Percentiles rank a stretch among this genome's conserved stretches.
Evolutionary conservation across 495 filamentous ascomycete species (phyloP).

Genomic region (Penicillium cataractarum): DNA sequence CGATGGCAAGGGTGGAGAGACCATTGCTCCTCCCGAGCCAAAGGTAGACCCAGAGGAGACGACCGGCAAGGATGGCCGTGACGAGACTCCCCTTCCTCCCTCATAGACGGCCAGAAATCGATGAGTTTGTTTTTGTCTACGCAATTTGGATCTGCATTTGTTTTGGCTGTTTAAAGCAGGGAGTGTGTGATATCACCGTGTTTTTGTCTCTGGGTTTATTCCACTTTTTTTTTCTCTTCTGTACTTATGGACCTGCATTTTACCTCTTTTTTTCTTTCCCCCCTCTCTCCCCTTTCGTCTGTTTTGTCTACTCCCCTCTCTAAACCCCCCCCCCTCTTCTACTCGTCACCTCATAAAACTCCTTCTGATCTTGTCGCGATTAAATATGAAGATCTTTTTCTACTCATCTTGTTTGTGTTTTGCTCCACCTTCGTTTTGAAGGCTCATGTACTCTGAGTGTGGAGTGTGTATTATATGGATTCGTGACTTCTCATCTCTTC

Average conservation of each 20-base stretch:
- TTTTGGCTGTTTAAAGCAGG: constrained; percentile 21
- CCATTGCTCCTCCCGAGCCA: constrained; percentile 63
- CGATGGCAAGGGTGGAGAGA: constrained; percentile 50
- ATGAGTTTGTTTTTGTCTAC: constrained; percentile 20
- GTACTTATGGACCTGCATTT: constrained; percentile 44
- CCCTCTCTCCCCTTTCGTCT: constrained; percentile 21
- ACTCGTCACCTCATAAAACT: constrained; percentile 18
- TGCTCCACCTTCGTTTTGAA: background rate
- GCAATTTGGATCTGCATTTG: constrained; percentile 25
- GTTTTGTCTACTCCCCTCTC: constrained; percentile 28
- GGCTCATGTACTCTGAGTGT: constrained; percentile 8
- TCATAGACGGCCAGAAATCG: constrained; percentile 33
- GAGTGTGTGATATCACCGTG: constrained; percentile 35
- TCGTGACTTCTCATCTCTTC: background rate
- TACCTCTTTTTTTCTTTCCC: constrained; percentile 32
- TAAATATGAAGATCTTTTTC: constrained; percentile 22
- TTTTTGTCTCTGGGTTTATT: constrained; percentile 21
- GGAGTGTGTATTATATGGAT: constrained; percentile 18
- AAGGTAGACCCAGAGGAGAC: constrained; percentile 34
- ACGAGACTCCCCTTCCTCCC: constrained; percentile 48
- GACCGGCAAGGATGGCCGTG: constrained; percentile 47
- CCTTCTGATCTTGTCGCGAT: constrained; percentile 20
- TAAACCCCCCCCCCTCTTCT: constrained; percentile 28
- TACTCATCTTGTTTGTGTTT: constrained; percentile 7
- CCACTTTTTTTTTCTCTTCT: constrained; percentile 32